Percentiles rank a stretch among this genome's conserved stretches.
Conservation (phyloP, 176 grass and related monocot genomes). For the Elaeis guineensis region DNA sequence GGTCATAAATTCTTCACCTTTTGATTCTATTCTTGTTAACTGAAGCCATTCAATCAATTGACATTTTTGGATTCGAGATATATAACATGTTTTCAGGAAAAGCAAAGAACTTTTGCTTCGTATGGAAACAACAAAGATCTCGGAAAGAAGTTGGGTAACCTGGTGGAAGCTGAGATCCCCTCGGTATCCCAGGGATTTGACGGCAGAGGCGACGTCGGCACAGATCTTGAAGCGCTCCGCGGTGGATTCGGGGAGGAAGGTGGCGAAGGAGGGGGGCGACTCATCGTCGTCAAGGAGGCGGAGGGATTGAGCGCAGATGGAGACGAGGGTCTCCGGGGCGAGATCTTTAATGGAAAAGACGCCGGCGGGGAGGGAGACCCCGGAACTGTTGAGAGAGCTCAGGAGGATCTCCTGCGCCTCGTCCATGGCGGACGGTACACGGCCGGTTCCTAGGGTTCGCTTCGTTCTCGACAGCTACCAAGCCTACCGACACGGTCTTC, state of each 20-base stretch:
- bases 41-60: too few relatives aligned
- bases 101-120: too few relatives aligned
- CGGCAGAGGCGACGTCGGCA: background rate
- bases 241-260: conserved; percentile 1
- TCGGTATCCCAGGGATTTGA: conserved; percentile 4
- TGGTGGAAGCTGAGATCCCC: conserved; percentile 11
- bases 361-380: background rate
- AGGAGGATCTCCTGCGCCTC: too few relatives aligned
- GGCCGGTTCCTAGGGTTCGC: too few relatives aligned
- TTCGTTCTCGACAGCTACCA: too few relatives aligned
- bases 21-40: too few relatives aligned
- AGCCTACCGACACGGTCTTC: too few relatives aligned
- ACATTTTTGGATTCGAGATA: too few relatives aligned
- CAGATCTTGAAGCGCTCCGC: conserved; percentile 9
- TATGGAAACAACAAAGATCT: too few relatives aligned
- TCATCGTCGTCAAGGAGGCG: background rate
- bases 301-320: conserved; percentile 11
- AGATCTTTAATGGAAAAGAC: conserved; percentile 3
- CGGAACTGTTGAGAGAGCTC: conserved; percentile 10
- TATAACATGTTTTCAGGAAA: too few relatives aligned
- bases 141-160: background rate
- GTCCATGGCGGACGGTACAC: too few relatives aligned
- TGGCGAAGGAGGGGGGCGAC: background rate
- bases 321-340: conserved; percentile 4
- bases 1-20: too few relatives aligned